These are phyloP conservation scores for Talaromyces sp. DNA, from an alignment of 2,329 filamentous ascomycete species.

Conservation along the genomic window DNA sequence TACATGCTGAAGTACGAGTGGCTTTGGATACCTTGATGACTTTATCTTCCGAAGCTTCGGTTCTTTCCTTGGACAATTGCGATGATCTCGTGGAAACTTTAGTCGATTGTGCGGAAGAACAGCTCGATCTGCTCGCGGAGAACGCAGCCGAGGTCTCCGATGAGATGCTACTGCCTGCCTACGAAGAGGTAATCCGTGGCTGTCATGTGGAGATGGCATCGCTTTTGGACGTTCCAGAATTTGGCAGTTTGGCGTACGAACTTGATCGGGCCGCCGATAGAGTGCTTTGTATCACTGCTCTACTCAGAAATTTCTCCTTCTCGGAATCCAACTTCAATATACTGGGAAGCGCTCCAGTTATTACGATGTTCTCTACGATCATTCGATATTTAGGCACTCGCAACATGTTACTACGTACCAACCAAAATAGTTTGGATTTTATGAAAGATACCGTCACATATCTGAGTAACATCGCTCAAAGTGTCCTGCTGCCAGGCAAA, in stretches of 20 bases:
- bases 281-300: conserved; percentile 84
- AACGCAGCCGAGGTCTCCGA: conserved; percentile 82
- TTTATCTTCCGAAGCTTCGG: conserved; percentile 61
- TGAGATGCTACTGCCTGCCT: conserved; percentile 74
- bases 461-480: conserved; percentile 80
- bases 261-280: conserved; percentile 82
- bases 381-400: conserved; percentile 86
- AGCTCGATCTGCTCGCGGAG: conserved; percentile 78
- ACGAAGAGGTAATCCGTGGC: conserved; percentile 82
- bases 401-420: conserved; percentile 75
- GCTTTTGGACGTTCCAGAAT: conserved; percentile 67
- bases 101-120: conserved; percentile 85
- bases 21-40: conserved; percentile 79
- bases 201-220: conserved; percentile 69
- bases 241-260: conserved; percentile 74
- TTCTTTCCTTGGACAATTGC: conserved; percentile 68
- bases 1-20: conserved; percentile 82
- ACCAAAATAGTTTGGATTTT: conserved; percentile 85
- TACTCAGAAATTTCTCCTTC: conserved; percentile 90
- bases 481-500: conserved; percentile 74
- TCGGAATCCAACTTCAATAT: conserved; percentile 69
- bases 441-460: conserved; percentile 93
- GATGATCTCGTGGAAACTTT: conserved; percentile 86
- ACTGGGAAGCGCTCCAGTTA: conserved; percentile 70
- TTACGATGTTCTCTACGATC: conserved; percentile 78